Evolutionary conservation across 2,329 filamentous ascomycete genomes (phyloP).

Genomic region (Colletotrichum sp.): DNA sequence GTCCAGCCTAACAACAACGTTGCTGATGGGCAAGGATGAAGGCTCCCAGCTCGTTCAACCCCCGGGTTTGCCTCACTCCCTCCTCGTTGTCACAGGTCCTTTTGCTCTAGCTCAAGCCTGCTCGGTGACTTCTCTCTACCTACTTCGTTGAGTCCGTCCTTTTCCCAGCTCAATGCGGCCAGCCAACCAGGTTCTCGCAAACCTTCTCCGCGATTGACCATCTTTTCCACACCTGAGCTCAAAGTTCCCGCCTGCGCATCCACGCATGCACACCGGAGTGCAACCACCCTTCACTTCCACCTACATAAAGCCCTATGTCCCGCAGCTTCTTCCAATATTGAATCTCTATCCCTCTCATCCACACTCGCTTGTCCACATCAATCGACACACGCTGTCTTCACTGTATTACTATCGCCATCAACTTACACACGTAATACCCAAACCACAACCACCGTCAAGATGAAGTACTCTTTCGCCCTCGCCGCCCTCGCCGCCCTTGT

Average conservation of each 20-base stretch:
- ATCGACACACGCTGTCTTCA: not conserved
- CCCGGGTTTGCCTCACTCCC: not conserved
- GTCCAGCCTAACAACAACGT: not conserved
- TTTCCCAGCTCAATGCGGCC: not conserved
- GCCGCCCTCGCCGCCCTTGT: conserved; percentile 36
- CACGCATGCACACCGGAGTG: not conserved
- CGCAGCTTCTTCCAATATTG: not conserved
- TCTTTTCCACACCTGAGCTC: not conserved
- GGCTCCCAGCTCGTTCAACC: not conserved
- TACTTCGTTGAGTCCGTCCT: not conserved
- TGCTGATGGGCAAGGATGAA: not conserved
- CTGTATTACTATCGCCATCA: conserved; percentile 3
- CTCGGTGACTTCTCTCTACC: not conserved
- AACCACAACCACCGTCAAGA: conserved; percentile 11
- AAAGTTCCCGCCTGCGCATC: not conserved
- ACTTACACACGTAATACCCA: not conserved
- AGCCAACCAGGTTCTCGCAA: not conserved
- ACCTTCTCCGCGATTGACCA: not conserved
- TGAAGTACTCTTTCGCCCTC: conserved; percentile 27
- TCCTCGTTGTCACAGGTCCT: not conserved
- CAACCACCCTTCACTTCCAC: not conserved
- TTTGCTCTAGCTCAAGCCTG: not conserved
- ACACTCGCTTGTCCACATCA: conserved; percentile 2
- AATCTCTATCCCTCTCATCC: not conserved
- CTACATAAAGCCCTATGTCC: conserved; percentile 17